phyloP scores from a whole-genome alignment of 208 protist genomes.

The Acanthamoeba healyi region DNA sequence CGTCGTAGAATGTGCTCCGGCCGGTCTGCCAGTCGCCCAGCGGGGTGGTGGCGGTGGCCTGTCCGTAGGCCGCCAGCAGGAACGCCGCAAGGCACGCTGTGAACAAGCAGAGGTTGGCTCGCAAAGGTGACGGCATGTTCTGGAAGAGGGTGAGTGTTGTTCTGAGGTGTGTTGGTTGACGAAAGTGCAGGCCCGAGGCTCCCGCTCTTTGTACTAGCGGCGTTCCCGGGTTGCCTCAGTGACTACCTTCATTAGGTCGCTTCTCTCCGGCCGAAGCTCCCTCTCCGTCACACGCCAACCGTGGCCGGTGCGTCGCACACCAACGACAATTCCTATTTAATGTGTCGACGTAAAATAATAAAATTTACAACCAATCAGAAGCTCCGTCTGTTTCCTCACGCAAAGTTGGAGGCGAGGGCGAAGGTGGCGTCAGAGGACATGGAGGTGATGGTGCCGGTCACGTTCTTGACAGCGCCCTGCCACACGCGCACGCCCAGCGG shows the following conservation, averaged over 20 bases:
- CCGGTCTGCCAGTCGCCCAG: conserved; percentile 47
- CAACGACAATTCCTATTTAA: no score
- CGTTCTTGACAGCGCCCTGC: neutral
- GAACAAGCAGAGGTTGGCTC: neutral
- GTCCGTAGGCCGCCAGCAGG: neutral
- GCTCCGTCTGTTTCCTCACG: neutral
- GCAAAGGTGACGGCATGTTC: neutral
- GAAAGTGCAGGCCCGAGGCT: neutral
- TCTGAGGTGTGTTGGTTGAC: neutral
- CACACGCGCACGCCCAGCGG: conserved; percentile 38
- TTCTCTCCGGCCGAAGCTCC: neutral
- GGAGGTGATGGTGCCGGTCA: neutral
- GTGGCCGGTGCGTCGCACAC: neutral
- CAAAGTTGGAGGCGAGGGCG: conserved; percentile 4
- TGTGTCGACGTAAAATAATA: neutral
- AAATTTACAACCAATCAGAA: no score
- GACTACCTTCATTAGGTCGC: neutral
- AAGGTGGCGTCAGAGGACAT: neutral
- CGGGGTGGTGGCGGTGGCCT: no score
- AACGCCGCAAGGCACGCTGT: no score
- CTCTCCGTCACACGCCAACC: neutral
- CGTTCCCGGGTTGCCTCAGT: neutral
- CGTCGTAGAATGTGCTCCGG: conserved; percentile 33
- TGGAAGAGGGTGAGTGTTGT: neutral
- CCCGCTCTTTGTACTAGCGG: neutral